Base-by-base conservation (phyloP, 768 basidiomycete species). In the Rhodocollybia butyracea region DNA sequence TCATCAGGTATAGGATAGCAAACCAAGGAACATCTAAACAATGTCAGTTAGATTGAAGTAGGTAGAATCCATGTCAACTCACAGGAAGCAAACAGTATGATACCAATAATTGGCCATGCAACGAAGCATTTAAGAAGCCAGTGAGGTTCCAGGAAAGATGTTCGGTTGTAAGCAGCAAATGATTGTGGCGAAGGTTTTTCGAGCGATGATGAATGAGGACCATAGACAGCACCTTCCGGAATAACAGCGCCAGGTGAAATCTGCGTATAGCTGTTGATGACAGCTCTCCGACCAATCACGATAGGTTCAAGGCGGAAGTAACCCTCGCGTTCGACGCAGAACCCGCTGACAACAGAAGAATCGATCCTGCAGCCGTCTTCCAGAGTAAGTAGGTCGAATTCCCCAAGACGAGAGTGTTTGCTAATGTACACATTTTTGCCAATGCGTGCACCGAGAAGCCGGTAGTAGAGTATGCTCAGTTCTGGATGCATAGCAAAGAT, bases 131-230 rank as follows among this genome's bases (percentile, higher is more conserved):
- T 66, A 13, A 78, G 64, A 5, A 60, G 38, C 51, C 63, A 63
- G 24, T 65, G 57, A 8, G 76, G 76, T 51, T 71, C 63, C 2
- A 59, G 54, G 8, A 70, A 55, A 29, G 67, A 55, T 13, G 75
- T 73, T 15, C 76, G 68, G 57, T 76, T 77, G 57, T 75, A 75
- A n/a, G 69, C 68, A 11, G 73, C 71, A 55, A 69, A 74, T 2
- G 66, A 61, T 26, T 64, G 61, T 0, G 76, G 73, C 3, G 72
- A 70, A 0, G 76, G 72, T 1, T 52, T 43, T 36, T 78, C 76
- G 55, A 71, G 67, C 13, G 76, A 75, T 0, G 75, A 75, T n/a
- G 76, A 69, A 54, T 79, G 78, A 7, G 78, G 78, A 2, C 78
- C 78, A 47, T 74, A 78, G 2, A 78, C 76, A 1, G 68, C 48